A percentile compares a stretch with the other conserved stretches of the same genome.
Conservation (phyloP, 805 yeast genomes). For the Candida dajiaensis region DNA sequence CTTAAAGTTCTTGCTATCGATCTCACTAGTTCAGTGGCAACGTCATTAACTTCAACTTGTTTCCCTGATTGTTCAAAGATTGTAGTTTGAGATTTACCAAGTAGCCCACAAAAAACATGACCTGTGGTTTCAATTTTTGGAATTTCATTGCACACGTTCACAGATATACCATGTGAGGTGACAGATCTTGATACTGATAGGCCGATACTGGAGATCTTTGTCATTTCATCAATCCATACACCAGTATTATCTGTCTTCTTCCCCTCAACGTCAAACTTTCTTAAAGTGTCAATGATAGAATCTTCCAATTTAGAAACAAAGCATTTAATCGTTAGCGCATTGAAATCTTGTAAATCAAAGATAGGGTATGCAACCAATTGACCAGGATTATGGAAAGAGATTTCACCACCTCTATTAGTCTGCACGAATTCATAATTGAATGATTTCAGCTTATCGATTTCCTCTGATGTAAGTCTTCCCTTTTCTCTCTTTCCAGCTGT, state of each 20-base stretch:
- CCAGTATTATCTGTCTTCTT: slow-evolving; percentile 68
- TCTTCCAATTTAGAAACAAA: slow-evolving; percentile 59
- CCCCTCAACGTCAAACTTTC: slow-evolving; percentile 36
- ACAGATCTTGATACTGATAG: slow-evolving; percentile 78
- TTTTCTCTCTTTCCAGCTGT: slow-evolving; percentile 89
- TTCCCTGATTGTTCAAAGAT: slow-evolving; percentile 29
- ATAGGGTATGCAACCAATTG: slow-evolving; percentile 85
- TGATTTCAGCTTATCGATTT: slow-evolving; percentile 22
- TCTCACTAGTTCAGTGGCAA: slow-evolving; percentile 39
- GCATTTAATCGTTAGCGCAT: slow-evolving; percentile 53
- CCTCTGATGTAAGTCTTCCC: slow-evolving; percentile 34
- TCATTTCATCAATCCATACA: slow-evolving; percentile 61
- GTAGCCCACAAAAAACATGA: slow-evolving; percentile 82
- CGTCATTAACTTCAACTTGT: slow-evolving; percentile 23
- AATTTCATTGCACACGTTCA: slow-evolving; percentile 73
- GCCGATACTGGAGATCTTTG: slow-evolving; percentile 85
- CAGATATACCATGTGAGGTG: slow-evolving; percentile 85
- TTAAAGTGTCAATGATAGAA: slow-evolving; percentile 45
- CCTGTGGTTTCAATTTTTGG: slow-evolving; percentile 53
- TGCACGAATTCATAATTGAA: slow-evolving; percentile 63
- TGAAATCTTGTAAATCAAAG: slow-evolving; percentile 58
- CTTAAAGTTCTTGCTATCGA: slow-evolving; percentile 37
- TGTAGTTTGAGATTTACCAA: slow-evolving; percentile 52
- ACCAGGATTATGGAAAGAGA: slow-evolving; percentile 96
- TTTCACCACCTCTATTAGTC: slow-evolving; percentile 88